A percentile compares a stretch with the other conserved stretches of the same genome.
Evolutionary conservation across 2,329 filamentous ascomycete species (phyloP).

Genomic region (Exophiala viscosa): DNA sequence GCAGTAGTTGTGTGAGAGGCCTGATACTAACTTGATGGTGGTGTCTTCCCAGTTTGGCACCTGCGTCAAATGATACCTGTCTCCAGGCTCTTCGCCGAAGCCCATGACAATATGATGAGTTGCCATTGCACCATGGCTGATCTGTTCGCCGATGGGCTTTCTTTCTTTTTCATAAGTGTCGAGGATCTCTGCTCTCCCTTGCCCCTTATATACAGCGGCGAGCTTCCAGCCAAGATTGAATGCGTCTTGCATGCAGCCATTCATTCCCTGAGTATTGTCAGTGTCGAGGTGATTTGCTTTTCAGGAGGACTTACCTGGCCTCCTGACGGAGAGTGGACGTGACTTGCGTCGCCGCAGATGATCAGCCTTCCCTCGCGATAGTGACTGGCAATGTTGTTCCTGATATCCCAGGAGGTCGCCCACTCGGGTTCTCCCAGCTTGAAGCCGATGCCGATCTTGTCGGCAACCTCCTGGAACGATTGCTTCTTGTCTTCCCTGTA

Average conservation of each 20-base stretch:
- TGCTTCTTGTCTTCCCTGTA: background rate
- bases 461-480: conserved; percentile 1
- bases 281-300: no score
- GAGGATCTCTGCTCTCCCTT: background rate
- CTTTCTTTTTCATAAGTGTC: background rate
- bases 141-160: background rate
- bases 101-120: conserved; percentile 3
- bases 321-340: no score
- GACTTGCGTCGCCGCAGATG: no score
- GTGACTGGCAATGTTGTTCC: background rate
- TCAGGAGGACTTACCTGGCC: no score
- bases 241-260: no score
- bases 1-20: conserved; percentile 3
- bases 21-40: background rate
- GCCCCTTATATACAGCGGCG: background rate
- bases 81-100: background rate
- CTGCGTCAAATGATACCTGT: background rate
- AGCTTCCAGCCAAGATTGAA: no score
- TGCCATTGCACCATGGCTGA: background rate
- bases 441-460: background rate
- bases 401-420: background rate
- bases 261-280: no score
- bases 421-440: background rate
- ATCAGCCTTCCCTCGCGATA: no score
- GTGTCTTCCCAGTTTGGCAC: background rate